Conservation (phyloP, 306 rosid species). For the Parietaria judaica region DNA sequence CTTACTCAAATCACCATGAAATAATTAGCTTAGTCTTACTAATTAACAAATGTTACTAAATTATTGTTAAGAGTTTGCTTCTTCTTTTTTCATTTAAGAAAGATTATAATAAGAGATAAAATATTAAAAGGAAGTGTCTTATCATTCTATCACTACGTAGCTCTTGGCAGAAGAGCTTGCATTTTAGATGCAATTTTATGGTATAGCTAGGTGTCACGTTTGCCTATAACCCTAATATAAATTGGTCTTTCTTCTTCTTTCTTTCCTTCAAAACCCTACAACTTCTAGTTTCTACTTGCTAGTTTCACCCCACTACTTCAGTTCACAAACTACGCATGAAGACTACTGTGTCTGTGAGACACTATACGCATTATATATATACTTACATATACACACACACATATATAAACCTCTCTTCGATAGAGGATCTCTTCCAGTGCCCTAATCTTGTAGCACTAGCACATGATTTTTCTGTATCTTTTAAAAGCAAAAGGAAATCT, state of each 20-base stretch:
- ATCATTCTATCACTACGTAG: not conserved
- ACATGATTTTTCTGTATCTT: too few relatives aligned
- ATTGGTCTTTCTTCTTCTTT: not conserved
- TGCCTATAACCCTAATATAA: not conserved
- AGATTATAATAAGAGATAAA: not conserved
- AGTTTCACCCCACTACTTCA: constrained; percentile 12
- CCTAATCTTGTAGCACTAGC: not conserved
- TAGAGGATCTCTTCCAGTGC: not conserved
- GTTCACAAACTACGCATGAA: constrained; percentile 16
- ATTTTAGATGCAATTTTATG: not conserved
- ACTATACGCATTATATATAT: not conserved
- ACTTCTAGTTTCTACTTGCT: not conserved
- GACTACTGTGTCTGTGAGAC: constrained; percentile 10
- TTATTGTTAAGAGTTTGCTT: too few relatives aligned
- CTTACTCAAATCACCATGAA: too few relatives aligned
- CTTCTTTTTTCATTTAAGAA: too few relatives aligned
- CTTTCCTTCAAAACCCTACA: constrained; percentile 2
- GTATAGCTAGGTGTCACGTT: constrained; percentile 13
- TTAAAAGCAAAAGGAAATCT: not conserved
- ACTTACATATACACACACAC: not conserved
- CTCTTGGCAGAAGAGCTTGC: not conserved
- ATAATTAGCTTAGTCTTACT: too few relatives aligned
- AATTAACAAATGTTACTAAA: too few relatives aligned
- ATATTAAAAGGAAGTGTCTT: constrained; percentile 1
- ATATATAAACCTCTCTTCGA: not conserved